A percentile compares a stretch with the other conserved stretches of the same genome.
phyloP scores from a whole-genome alignment of 208 protist genomes.

The Crithidia sp. region DNA sequence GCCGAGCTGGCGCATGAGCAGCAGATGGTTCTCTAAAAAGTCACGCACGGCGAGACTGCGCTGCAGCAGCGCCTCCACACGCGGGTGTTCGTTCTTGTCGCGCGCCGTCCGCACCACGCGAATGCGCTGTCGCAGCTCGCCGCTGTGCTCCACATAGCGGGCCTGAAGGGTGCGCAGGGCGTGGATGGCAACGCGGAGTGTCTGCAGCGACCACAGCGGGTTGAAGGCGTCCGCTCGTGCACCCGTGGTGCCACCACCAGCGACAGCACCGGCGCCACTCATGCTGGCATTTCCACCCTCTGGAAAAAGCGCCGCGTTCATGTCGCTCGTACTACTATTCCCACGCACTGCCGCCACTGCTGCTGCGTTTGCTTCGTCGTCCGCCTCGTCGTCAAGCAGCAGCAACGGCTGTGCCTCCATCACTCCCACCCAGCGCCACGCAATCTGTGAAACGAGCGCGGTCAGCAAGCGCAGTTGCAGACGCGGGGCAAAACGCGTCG shows the following conservation, averaged over 20 bases:
- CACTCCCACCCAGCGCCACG: conserved; percentile 51
- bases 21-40: conserved; percentile 59
- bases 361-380: conserved; percentile 7
- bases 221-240: neutral
- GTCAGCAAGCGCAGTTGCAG: conserved; percentile 60
- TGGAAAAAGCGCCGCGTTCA: no score
- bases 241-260: neutral
- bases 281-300: no score
- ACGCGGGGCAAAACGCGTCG: conserved; percentile 50
- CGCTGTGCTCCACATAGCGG: conserved; percentile 41
- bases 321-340: no score
- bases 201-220: conserved; percentile 32
- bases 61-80: conserved; percentile 46
- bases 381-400: conserved; percentile 33
- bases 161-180: conserved; percentile 48
- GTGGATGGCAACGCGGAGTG: conserved; percentile 38
- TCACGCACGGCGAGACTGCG: conserved; percentile 48
- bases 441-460: conserved; percentile 54
- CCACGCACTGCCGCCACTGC: no score
- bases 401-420: conserved; percentile 47
- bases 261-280: neutral
- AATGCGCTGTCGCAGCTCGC: conserved; percentile 36
- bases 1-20: conserved; percentile 53
- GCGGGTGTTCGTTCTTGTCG: conserved; percentile 36
- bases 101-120: conserved; percentile 30